Base-by-base conservation (phyloP, 768 basidiomycete species). In the Phylloporus scabripes region DNA sequence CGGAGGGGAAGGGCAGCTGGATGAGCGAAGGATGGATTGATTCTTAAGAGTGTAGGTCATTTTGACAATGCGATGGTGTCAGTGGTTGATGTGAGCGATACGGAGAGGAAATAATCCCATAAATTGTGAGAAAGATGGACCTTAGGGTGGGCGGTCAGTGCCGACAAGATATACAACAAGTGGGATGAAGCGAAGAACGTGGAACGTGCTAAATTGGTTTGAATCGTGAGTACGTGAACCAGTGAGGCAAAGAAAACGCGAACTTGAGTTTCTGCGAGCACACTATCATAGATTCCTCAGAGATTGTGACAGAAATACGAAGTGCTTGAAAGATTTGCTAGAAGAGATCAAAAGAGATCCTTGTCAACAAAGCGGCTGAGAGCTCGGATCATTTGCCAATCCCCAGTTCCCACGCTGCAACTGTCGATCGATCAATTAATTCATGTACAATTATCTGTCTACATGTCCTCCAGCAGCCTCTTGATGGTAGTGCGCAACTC, bases 101-200 rank as follows among this genome's bases (percentile, higher is more conserved):
- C 47, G 32, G 53, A 36, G 55, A 55, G 45, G 55, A 45, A 63
- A 47, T 68, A 74, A 76, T 77, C 74, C 76, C 77, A 74, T 75
- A 42, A 59, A 65, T 53, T 33, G 41, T 38, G 20, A 28, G 42
- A 55, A 11, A 37, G 20, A 37, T 32, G 28, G 62, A 69, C 68
- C 70, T 79, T 84, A 90, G 77, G 87, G 87, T 63, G 87, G 87
- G 56, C 82, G 74, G 75, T 90, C 85, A 46, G 79, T 80, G 78
- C 81, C 81, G 65, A 82, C 70, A 58, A 81, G 72, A 67, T 70
- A 61, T 67, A 72, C 74, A 52, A 69, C 77, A 72, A 80, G 77
- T 57, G 83, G 85, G 66, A 72, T 74, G 67, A 82, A 77, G 70
- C 12, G 42, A 49, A 78, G 74, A 76, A 80, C 74, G 70, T 68